phyloP scores from a whole-genome alignment of 495 filamentous ascomycete genomes.

The Hypoxylon lenormandii region DNA sequence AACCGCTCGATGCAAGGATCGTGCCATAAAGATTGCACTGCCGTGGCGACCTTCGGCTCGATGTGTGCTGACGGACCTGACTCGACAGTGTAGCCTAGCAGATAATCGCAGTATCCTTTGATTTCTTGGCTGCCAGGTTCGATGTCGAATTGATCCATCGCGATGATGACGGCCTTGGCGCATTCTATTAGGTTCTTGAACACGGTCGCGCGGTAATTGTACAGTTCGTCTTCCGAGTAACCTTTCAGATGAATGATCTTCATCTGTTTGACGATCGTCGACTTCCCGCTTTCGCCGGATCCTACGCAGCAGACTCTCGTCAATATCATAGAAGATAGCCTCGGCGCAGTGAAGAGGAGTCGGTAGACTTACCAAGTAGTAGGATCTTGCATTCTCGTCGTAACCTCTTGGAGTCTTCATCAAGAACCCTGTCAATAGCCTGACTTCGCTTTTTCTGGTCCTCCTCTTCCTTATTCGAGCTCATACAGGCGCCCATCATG shows the following conservation, averaged over 20 bases:
- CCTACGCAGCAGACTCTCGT: conserved; percentile 64
- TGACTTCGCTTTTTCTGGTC: conserved; percentile 95
- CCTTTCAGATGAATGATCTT: conserved; percentile 99
- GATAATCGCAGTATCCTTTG: conserved; percentile 77
- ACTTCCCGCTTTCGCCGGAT: conserved; percentile 98
- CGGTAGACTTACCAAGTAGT: conserved; percentile 76
- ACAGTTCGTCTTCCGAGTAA: conserved; percentile 89
- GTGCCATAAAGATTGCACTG: conserved; percentile 87
- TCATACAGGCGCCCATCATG: conserved; percentile 92
- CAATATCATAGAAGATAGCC: conserved; percentile 9
- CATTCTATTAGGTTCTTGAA: conserved; percentile 99
- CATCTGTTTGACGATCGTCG: conserved; percentile 99
- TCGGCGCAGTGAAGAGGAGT: neutral
- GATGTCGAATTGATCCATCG: conserved; percentile 87
- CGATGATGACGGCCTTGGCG: conserved; percentile 87
- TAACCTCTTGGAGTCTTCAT: conserved; percentile 90
- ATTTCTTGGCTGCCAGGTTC: conserved; percentile 77
- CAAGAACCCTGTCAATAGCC: conserved; percentile 88
- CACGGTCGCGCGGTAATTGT: conserved; percentile 90
- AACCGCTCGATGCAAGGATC: conserved; percentile 85
- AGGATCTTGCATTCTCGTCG: conserved; percentile 98
- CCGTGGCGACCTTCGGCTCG: conserved; percentile 80
- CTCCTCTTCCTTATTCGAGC: conserved; percentile 79
- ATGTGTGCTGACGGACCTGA: conserved; percentile 85
- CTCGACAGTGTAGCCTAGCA: conserved; percentile 88